Percentiles rank a stretch among this genome's conserved stretches.
Evolutionary conservation across 2,329 filamentous ascomycete species (phyloP).

Genomic region (Calonectria multiphialidica): DNA sequence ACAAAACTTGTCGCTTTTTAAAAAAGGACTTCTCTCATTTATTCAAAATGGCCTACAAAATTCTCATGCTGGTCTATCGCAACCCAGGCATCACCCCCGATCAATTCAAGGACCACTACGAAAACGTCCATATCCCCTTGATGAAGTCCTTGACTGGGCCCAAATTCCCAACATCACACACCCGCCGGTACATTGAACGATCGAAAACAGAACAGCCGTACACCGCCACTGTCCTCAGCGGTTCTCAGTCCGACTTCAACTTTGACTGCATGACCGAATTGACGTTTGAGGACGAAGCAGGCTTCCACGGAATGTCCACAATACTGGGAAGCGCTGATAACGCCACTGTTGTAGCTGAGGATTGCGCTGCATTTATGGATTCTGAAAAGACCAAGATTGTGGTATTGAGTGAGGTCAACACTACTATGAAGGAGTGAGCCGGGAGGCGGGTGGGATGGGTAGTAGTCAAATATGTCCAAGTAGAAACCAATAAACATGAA

Average conservation of each 20-base stretch:
- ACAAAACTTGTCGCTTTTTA: neutral
- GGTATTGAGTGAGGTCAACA: neutral
- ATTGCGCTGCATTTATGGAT: neutral
- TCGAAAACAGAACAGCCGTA: neutral
- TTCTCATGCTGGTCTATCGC: neutral
- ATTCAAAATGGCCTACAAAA: neutral
- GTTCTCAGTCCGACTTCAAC: neutral
- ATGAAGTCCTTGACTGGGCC: neutral
- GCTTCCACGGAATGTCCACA: neutral
- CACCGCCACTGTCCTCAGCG: neutral
- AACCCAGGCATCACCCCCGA: neutral
- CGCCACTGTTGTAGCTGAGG: neutral
- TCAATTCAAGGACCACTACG: neutral
- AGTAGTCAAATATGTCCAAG: no score
- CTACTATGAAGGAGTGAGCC: no score
- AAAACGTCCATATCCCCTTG: neutral
- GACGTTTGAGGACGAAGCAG: neutral
- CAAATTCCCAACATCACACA: neutral
- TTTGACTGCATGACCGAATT: neutral
- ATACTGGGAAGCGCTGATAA: neutral
- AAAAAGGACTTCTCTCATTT: neutral
- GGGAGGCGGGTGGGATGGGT: no score
- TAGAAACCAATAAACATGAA: no score
- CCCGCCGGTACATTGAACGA: neutral
- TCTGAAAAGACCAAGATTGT: neutral